Evolutionary conservation across 768 basidiomycete genomes (phyloP).

Genomic region (Cubamyces sp.): DNA sequence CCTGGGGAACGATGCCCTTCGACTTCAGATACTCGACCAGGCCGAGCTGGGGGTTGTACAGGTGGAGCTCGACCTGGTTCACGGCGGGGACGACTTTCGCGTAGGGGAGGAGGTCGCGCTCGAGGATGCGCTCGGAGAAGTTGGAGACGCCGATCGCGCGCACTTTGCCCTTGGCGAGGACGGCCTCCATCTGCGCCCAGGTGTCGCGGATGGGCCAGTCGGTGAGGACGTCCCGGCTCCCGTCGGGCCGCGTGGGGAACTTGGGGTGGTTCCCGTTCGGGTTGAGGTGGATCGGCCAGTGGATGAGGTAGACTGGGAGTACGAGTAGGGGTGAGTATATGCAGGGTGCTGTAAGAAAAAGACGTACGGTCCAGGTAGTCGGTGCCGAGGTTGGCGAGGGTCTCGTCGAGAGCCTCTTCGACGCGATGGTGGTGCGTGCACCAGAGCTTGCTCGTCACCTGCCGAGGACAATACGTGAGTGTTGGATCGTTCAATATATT

Average conservation of each 20-base stretch:
- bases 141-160: conserved; percentile 75
- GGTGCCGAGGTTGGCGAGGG: conserved; percentile 76
- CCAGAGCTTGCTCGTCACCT: conserved; percentile 79
- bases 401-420: conserved; percentile 74
- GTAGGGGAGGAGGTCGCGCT: conserved; percentile 68
- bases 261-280: conserved; percentile 65
- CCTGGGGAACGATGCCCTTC: conserved; percentile 72
- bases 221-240: conserved; percentile 68
- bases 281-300: conserved; percentile 83
- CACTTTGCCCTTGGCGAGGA: conserved; percentile 72
- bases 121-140: conserved; percentile 67
- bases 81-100: conserved; percentile 74
- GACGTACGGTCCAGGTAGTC: conserved; percentile 81
- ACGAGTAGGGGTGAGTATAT: conserved; percentile 22
- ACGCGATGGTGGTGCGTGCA: conserved; percentile 70
- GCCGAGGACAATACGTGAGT: background rate
- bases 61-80: conserved; percentile 75
- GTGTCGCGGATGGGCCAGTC: conserved; percentile 72
- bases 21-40: conserved; percentile 63
- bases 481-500: background rate
- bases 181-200: conserved; percentile 83
- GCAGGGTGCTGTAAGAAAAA: background rate
- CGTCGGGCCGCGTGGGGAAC: conserved; percentile 62
- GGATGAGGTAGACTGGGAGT: conserved; percentile 62
- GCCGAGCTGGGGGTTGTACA: conserved; percentile 76